Conservation (phyloP, 2,329 filamentous ascomycete genomes). For the Talaromyces sp. region DNA sequence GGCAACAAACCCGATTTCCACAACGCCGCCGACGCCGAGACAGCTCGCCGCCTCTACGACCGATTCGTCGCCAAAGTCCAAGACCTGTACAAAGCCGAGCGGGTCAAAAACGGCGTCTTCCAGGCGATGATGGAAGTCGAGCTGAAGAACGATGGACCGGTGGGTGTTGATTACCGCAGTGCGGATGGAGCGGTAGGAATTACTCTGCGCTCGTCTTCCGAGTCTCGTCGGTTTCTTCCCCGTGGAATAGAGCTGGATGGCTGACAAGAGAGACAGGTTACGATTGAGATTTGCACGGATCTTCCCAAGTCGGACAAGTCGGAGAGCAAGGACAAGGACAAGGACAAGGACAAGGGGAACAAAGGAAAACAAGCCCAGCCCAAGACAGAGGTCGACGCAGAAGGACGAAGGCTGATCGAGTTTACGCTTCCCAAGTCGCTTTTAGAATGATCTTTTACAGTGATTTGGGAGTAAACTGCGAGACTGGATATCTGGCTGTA, state of each 20-base stretch:
- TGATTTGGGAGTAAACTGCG: too few species aligned
- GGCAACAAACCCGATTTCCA: constrained; percentile 95
- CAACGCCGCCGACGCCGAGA: constrained; percentile 71
- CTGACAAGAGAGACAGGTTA: constrained; percentile 28
- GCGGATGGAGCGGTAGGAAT: constrained; percentile 51
- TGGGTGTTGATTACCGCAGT: constrained; percentile 58
- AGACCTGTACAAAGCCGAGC: constrained; percentile 65
- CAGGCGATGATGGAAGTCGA: constrained; percentile 99
- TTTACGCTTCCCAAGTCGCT: constrained; percentile 20
- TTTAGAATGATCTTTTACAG: constrained; percentile 15
- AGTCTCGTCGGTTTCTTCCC: constrained; percentile 19
- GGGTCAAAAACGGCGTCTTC: constrained; percentile 92
- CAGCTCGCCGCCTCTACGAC: constrained; percentile 77
- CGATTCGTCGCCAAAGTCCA: constrained; percentile 75
- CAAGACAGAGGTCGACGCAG: constrained; percentile 6
- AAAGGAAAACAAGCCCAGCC: constrained; percentile 7
- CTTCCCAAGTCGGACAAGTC: constrained; percentile 34
- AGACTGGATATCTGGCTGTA: background rate
- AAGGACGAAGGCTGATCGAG: constrained; percentile 6
- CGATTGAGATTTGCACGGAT: constrained; percentile 45
- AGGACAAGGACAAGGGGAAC: constrained; percentile 4
- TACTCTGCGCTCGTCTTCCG: constrained; percentile 24
- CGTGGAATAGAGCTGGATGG: constrained; percentile 12
- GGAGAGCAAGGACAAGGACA: constrained; percentile 8
- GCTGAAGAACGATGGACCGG: constrained; percentile 78